Evolutionary conservation across 2,329 filamentous ascomycete genomes (phyloP).

Genomic region (Ophiocordyceps australis): DNA sequence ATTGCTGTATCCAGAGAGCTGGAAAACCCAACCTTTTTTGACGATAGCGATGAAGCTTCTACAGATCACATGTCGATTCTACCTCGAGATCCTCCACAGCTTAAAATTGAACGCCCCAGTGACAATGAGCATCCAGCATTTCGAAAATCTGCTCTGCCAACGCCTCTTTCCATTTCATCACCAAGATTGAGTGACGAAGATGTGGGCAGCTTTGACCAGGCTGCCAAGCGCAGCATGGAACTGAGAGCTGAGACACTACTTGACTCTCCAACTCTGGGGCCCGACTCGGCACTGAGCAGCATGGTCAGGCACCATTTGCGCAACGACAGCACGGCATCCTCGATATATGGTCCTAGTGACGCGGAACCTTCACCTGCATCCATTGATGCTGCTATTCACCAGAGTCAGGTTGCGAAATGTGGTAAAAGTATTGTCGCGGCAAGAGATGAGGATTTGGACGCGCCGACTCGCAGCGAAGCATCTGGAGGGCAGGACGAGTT

Average conservation of each 20-base stretch:
- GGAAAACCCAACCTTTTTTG: constrained; percentile 20
- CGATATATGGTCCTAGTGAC: constrained; percentile 42
- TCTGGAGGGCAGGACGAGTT: constrained; percentile 47
- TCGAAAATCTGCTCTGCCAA: constrained; percentile 23
- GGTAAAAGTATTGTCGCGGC: no score
- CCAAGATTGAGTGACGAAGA: constrained; percentile 11
- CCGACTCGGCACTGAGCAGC: constrained; percentile 51
- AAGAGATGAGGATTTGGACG: no score
- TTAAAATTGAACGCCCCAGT: constrained; percentile 25
- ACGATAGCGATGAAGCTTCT: constrained; percentile 22
- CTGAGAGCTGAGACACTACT: constrained; percentile 9
- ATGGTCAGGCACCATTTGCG: constrained; percentile 76
- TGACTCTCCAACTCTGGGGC: constrained; percentile 70
- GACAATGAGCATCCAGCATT: constrained; percentile 37
- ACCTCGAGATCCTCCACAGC: constrained; percentile 12
- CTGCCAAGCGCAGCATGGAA: constrained; percentile 1
- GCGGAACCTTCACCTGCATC: constrained; percentile 7
- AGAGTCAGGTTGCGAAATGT: no score
- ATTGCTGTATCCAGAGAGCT: constrained; percentile 14
- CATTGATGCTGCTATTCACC: not conserved
- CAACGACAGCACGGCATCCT: constrained; percentile 64
- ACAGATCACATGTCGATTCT: constrained; percentile 2
- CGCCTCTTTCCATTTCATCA: constrained; percentile 18
- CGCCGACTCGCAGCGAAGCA: no score
- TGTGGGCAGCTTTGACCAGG: constrained; percentile 7